These are phyloP conservation scores for Thermomucor indicae-seudaticae DNA, from an alignment of 371 early-diverging fungal genomes.

Conservation along the genomic window DNA sequence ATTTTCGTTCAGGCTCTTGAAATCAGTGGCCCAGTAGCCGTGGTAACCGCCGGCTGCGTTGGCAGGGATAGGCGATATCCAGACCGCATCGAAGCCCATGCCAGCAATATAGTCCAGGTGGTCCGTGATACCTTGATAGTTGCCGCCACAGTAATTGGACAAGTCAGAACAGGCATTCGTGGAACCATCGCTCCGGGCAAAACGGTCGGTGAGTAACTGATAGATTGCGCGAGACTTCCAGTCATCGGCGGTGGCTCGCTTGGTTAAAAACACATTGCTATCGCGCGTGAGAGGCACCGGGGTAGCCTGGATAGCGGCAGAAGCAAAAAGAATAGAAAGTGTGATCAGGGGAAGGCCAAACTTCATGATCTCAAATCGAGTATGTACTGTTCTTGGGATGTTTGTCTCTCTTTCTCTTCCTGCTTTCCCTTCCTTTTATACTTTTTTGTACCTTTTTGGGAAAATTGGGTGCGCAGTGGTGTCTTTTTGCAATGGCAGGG, in stretches of 20 bases:
- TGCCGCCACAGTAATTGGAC: slow-evolving; percentile 43
- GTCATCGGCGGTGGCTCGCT: slow-evolving; percentile 22
- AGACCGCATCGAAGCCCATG: slow-evolving; percentile 45
- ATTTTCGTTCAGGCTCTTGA: slow-evolving; percentile 26
- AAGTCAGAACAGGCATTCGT: slow-evolving; percentile 17
- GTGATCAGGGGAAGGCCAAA: background rate
- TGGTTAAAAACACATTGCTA: too few relatives aligned
- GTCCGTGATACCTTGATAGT: slow-evolving; percentile 28
- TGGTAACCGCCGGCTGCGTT: slow-evolving; percentile 22
- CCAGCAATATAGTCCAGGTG: slow-evolving; percentile 31
- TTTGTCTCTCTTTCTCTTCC: too few relatives aligned
- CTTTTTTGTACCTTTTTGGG: too few relatives aligned
- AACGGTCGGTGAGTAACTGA: slow-evolving; percentile 43
- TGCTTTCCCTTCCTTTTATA: too few relatives aligned
- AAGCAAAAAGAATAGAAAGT: background rate
- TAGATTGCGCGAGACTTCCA: slow-evolving; percentile 36
- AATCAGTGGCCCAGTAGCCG: slow-evolving; percentile 40
- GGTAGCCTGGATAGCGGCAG: background rate
- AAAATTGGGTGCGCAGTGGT: too few relatives aligned
- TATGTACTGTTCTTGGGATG: too few relatives aligned
- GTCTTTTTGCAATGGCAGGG: too few relatives aligned
- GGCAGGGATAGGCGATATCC: slow-evolving; percentile 38
- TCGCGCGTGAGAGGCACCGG: slow-evolving; percentile 2
- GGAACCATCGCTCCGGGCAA: slow-evolving; percentile 19
- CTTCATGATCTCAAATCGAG: slow-evolving; percentile 2